These are phyloP conservation scores for Pilaira anomala DNA, from an alignment of 192 early-diverging fungal genomes.

Conservation along the genomic window DNA sequence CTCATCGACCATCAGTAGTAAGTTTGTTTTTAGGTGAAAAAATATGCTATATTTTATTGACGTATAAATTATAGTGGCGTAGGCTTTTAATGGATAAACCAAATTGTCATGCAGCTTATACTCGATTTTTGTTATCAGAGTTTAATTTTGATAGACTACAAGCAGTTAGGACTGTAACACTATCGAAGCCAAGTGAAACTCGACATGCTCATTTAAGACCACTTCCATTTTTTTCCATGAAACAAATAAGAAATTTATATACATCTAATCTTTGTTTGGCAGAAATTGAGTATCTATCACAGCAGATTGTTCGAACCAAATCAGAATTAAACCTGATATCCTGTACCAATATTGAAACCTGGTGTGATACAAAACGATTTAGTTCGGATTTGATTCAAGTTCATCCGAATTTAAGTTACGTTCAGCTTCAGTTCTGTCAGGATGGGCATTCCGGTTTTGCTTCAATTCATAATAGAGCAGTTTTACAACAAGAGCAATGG, in stretches of 20 bases:
- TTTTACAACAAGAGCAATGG: background rate
- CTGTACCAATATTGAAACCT: constrained; percentile 12
- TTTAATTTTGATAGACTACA: background rate
- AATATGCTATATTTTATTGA: background rate
- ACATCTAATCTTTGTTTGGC: constrained; percentile 8
- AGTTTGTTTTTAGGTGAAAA: background rate
- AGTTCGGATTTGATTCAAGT: background rate
- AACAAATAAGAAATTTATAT: constrained; percentile 4
- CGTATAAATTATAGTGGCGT: background rate
- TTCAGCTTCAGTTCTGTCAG: constrained; percentile 3
- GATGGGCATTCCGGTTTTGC: constrained; percentile 12
- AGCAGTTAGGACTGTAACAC: background rate
- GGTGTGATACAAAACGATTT: constrained; percentile 17
- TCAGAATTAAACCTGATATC: background rate
- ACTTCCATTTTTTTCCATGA: constrained; percentile 7
- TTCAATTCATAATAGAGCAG: background rate
- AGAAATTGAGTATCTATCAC: constrained; percentile 9
- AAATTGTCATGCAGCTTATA: background rate
- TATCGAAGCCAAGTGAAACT: background rate
- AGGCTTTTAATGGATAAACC: constrained; percentile 4
- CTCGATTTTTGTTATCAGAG: background rate
- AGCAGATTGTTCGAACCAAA: background rate
- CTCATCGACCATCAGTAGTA: constrained; percentile 5
- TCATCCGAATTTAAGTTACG: background rate
- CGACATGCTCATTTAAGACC: constrained; percentile 14